phyloP scores from a whole-genome alignment of 352 stramenopile species.

The Pythium apleroticum region DNA sequence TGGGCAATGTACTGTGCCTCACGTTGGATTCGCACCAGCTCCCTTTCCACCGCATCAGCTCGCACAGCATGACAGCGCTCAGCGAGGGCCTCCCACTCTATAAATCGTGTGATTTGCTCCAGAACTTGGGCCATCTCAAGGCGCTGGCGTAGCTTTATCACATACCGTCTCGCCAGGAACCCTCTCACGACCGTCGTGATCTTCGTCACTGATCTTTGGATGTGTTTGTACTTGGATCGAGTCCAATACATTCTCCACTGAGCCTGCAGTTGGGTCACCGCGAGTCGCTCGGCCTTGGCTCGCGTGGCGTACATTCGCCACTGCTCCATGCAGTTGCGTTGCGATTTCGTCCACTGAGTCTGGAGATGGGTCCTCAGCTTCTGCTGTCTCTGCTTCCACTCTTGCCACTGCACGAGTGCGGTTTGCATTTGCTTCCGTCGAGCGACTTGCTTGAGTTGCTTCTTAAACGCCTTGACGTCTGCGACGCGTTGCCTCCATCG shows the following conservation, averaged over 20 bases:
- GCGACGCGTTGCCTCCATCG: slow-evolving; percentile 17
- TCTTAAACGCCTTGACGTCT: slow-evolving; percentile 21
- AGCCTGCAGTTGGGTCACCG: slow-evolving; percentile 5
- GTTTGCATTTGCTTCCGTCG: slow-evolving; percentile 14
- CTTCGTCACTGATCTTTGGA: not conserved
- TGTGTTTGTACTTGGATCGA: not conserved
- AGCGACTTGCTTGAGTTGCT: slow-evolving; percentile 23
- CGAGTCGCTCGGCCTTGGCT: not conserved
- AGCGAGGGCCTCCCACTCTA: slow-evolving; percentile 10
- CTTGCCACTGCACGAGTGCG: slow-evolving; percentile 14
- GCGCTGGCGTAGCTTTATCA: not conserved
- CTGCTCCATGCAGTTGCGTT: slow-evolving; percentile 4
- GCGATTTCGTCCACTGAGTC: slow-evolving; percentile 18
- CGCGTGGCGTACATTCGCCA: slow-evolving; percentile 5
- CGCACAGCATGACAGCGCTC: not conserved
- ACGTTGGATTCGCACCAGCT: not conserved
- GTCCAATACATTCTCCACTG: slow-evolving; percentile 14
- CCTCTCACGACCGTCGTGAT: slow-evolving; percentile 8
- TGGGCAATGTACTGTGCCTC: not conserved
- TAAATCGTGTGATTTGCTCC: slow-evolving; percentile 5
- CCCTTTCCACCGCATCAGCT: slow-evolving; percentile 5
- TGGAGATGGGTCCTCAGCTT: slow-evolving; percentile 18
- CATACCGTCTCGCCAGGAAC: slow-evolving; percentile 8
- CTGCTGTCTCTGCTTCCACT: slow-evolving; percentile 16
- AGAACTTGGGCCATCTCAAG: slow-evolving; percentile 1